Conservation (phyloP, 2,329 filamentous ascomycete species). For the Phialophora tarda region DNA sequence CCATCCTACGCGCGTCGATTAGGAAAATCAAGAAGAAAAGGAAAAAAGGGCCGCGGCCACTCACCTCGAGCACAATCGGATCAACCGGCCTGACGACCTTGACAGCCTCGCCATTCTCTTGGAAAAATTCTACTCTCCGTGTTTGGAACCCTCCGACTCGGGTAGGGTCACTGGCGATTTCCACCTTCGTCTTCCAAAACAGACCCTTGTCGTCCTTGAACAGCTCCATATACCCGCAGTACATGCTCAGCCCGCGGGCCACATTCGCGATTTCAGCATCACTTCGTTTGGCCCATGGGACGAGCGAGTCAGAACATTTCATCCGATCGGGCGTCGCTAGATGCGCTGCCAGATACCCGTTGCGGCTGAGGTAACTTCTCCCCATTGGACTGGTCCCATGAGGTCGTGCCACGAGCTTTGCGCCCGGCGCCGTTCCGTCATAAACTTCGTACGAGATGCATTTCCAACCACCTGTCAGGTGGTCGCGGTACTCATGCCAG, state of each 20-base stretch:
- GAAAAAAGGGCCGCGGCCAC: background rate
- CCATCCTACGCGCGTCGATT: too few species aligned
- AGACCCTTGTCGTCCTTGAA: background rate
- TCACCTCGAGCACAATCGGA: background rate
- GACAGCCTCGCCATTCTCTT: background rate
- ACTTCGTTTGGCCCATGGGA: background rate
- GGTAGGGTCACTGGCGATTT: background rate
- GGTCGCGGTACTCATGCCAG: background rate
- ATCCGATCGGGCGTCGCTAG: background rate
- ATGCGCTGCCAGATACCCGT: background rate
- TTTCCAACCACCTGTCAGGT: background rate
- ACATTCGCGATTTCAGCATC: background rate
- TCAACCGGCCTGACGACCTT: background rate
- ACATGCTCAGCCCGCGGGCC: background rate
- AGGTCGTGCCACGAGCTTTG: background rate
- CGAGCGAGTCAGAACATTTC: background rate
- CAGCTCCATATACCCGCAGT: background rate
- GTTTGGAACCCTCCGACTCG: background rate
- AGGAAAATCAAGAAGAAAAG: too few species aligned
- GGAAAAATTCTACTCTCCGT: background rate
- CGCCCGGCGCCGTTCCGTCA: background rate
- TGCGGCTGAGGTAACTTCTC: background rate
- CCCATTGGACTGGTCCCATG: background rate
- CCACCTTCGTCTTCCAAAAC: background rate
- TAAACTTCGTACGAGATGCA: background rate